Conservation (phyloP, 108 stramenopile species). For the Discostella pseudostelligera region DNA sequence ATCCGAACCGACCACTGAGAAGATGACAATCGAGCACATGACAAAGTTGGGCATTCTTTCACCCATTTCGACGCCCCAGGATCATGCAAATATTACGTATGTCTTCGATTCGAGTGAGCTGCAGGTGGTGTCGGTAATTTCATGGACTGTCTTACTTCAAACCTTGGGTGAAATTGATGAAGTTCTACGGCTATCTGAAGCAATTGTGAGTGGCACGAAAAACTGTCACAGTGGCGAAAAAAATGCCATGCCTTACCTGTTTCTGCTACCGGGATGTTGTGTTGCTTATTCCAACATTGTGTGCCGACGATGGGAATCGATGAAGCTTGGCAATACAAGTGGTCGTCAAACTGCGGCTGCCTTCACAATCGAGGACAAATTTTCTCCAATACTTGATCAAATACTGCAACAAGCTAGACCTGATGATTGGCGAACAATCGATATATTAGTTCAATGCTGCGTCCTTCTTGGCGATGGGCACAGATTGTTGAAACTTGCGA, state of each 20-base stretch:
- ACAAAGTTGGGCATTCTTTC: slow-evolving; percentile 8
- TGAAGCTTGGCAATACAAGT: slow-evolving; percentile 31
- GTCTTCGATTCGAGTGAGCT: slow-evolving; percentile 1
- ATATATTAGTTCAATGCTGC: slow-evolving; percentile 43
- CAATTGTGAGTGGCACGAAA: neutral
- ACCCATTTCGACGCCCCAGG: neutral
- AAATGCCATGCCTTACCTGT: neutral
- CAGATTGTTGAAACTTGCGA: slow-evolving; percentile 22
- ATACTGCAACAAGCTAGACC: slow-evolving; percentile 11
- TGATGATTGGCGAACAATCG: slow-evolving; percentile 21
- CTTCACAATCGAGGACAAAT: slow-evolving; percentile 23
- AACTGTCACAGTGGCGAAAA: neutral
- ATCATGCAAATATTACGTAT: neutral
- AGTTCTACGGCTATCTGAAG: slow-evolving; percentile 22
- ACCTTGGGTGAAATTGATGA: slow-evolving; percentile 30
- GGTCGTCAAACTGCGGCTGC: slow-evolving; percentile 36
- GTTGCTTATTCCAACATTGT: slow-evolving; percentile 33
- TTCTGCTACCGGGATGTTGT: slow-evolving; percentile 27
- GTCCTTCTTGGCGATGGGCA: slow-evolving; percentile 39
- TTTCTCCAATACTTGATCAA: slow-evolving; percentile 22
- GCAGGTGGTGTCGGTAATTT: slow-evolving; percentile 14
- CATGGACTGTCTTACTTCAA: slow-evolving; percentile 19
- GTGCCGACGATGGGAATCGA: slow-evolving; percentile 37
- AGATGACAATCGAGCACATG: slow-evolving; percentile 3
- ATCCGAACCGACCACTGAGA: slow-evolving; percentile 1